Evolutionary conservation across 2,329 filamentous ascomycete species (phyloP).

Genomic region (Coleophoma crateriformis): DNA sequence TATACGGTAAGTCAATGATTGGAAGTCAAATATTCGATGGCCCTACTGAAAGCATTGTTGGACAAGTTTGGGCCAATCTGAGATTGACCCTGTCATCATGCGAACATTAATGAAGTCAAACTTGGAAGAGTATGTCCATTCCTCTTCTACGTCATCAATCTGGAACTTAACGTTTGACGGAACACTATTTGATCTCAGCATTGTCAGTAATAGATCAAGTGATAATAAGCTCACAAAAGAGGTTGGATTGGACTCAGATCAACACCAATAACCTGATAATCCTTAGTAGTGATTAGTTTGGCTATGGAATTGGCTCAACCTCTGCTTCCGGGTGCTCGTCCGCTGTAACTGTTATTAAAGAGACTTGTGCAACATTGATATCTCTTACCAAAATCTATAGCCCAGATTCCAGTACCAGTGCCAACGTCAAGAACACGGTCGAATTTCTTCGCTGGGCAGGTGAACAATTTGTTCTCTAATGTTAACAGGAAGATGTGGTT

Average conservation of each 20-base stretch:
- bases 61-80: slow-evolving; percentile 15
- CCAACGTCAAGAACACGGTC: slow-evolving; percentile 3
- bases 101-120: slow-evolving; percentile 22
- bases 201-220: neutral
- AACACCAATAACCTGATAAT: slow-evolving; percentile 16
- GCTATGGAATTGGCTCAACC: neutral
- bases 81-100: slow-evolving; percentile 15
- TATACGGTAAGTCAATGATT: neutral
- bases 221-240: slow-evolving; percentile 25
- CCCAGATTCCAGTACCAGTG: slow-evolving; percentile 6
- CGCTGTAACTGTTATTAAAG: neutral
- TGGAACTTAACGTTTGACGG: slow-evolving; percentile 58
- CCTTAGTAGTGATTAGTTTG: neutral
- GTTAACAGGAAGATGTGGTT: slow-evolving; percentile 2
- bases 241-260: slow-evolving; percentile 26
- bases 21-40: neutral
- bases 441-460: neutral
- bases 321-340: slow-evolving; percentile 4
- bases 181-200: slow-evolving; percentile 24
- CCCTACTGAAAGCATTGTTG: slow-evolving; percentile 2
- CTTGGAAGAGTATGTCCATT: slow-evolving; percentile 14
- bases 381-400: slow-evolving; percentile 5
- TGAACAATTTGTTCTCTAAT: neutral
- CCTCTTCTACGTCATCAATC: slow-evolving; percentile 46
- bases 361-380: neutral